Evolutionary conservation across 2,329 filamentous ascomycete species (phyloP).

Genomic region (Pyrenophora teres): DNA sequence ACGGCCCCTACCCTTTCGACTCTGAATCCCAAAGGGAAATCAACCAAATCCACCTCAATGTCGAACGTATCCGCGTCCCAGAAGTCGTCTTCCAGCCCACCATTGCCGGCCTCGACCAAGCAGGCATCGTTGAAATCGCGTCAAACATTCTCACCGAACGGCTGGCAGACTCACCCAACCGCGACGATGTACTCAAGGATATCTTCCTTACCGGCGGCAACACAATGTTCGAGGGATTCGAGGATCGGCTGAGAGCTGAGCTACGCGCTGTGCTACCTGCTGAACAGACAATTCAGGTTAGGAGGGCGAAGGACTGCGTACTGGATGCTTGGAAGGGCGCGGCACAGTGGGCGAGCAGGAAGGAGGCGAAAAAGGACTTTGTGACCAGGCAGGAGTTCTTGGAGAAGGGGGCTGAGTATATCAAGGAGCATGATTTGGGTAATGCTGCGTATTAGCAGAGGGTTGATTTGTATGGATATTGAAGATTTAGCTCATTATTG

Average conservation of each 20-base stretch:
- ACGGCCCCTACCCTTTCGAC: conserved; percentile 86
- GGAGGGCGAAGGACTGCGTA: conserved; percentile 74
- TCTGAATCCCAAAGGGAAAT: conserved; percentile 76
- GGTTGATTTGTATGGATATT: not conserved
- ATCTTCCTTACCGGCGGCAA: conserved; percentile 96
- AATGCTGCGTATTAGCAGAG: conserved; percentile 40
- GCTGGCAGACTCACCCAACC: conserved; percentile 61
- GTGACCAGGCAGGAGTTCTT: conserved; percentile 81
- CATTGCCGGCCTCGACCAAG: conserved; percentile 91
- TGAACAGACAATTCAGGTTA: conserved; percentile 68
- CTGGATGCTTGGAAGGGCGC: conserved; percentile 94
- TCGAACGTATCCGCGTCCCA: conserved; percentile 91
- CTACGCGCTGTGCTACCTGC: conserved; percentile 74
- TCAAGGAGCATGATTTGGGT: conserved; percentile 68
- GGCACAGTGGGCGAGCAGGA: conserved; percentile 75
- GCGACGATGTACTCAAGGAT: conserved; percentile 76
- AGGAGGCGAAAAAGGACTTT: conserved; percentile 65
- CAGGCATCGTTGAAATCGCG: conserved; percentile 88
- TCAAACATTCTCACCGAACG: conserved; percentile 88
- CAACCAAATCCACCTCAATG: conserved; percentile 91
- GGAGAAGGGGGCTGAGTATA: conserved; percentile 92
- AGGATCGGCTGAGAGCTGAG: conserved; percentile 76
- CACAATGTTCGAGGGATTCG: conserved; percentile 83
- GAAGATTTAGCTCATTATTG: no score
- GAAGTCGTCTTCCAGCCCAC: conserved; percentile 92